Conservation (phyloP, 2,329 filamentous ascomycete species). For the Neonectria hederae region DNA sequence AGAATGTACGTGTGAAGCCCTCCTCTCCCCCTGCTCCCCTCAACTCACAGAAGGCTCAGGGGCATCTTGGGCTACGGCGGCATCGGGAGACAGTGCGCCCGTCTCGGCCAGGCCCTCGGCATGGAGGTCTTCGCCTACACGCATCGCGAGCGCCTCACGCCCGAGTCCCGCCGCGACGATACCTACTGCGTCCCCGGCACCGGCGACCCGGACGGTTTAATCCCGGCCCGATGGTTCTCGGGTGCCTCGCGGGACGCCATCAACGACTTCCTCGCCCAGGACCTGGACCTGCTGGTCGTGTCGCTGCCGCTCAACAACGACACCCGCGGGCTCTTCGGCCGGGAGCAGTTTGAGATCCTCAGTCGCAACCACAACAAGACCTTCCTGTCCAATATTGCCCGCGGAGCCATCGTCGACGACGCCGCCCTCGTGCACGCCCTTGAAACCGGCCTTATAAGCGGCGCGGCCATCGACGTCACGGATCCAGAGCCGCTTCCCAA, state of each 20-base stretch:
- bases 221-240: conserved; percentile 55
- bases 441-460: conserved; percentile 50
- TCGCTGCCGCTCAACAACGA: conserved; percentile 51
- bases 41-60: conserved; percentile 22
- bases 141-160: conserved; percentile 65
- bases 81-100: conserved; percentile 55
- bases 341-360: conserved; percentile 53
- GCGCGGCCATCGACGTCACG: conserved; percentile 76
- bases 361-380: conserved; percentile 44
- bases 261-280: conserved; percentile 53
- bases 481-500: conserved; percentile 76
- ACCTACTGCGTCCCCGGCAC: conserved; percentile 74
- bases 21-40: background rate
- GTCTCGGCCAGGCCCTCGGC: conserved; percentile 66
- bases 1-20: conserved; percentile 44
- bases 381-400: conserved; percentile 73
- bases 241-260: conserved; percentile 47
- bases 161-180: conserved; percentile 64
- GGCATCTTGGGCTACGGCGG: conserved; percentile 57
- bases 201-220: conserved; percentile 54
- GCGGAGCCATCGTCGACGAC: conserved; percentile 56
- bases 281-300: conserved; percentile 57
- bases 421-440: conserved; percentile 67
- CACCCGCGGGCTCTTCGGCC: conserved; percentile 54
- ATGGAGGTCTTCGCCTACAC: conserved; percentile 77